These are phyloP conservation scores for Geotrichum klebahnii DNA, from an alignment of 1,139 yeast species.

Conservation along the genomic window DNA sequence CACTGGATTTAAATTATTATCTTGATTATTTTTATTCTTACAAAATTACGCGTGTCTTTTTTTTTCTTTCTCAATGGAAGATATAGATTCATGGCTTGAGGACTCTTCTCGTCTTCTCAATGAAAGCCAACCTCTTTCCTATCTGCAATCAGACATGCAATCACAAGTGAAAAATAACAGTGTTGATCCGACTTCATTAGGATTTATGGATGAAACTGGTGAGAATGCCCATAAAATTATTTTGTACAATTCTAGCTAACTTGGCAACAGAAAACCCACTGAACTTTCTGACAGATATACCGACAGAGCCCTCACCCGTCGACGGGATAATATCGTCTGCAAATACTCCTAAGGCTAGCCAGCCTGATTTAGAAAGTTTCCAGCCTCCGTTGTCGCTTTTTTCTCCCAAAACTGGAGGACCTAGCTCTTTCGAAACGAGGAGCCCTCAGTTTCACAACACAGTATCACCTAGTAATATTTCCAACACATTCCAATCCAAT, in stretches of 20 bases:
- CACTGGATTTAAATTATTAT: too few species aligned
- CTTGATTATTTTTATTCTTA: neutral
- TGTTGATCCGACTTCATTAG: conserved; percentile 5
- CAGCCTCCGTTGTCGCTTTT: conserved; percentile 14
- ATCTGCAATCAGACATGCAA: neutral
- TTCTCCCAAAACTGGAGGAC: conserved; percentile 11
- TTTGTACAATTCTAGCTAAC: neutral
- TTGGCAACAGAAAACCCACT: conserved; percentile 3
- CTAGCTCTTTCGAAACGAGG: conserved; percentile 1
- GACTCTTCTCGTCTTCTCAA: neutral
- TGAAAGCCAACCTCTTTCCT: neutral
- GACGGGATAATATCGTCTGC: conserved; percentile 13
- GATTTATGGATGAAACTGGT: conserved; percentile 10
- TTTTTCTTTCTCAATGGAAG: neutral
- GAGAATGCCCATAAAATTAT: neutral
- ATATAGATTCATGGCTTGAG: neutral
- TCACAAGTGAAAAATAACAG: neutral
- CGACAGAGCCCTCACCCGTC: conserved; percentile 3
- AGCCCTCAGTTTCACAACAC: conserved; percentile 10
- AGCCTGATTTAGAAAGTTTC: conserved; percentile 3
- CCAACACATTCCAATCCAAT: neutral
- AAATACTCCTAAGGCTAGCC: conserved; percentile 3
- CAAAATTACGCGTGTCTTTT: neutral
- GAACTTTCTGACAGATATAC: conserved; percentile 10
- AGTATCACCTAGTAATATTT: conserved; percentile 1